A percentile compares a stretch with the other conserved stretches of the same genome.
Conservation (phyloP, 2,329 filamentous ascomycete genomes). For the Alternaria sp. region DNA sequence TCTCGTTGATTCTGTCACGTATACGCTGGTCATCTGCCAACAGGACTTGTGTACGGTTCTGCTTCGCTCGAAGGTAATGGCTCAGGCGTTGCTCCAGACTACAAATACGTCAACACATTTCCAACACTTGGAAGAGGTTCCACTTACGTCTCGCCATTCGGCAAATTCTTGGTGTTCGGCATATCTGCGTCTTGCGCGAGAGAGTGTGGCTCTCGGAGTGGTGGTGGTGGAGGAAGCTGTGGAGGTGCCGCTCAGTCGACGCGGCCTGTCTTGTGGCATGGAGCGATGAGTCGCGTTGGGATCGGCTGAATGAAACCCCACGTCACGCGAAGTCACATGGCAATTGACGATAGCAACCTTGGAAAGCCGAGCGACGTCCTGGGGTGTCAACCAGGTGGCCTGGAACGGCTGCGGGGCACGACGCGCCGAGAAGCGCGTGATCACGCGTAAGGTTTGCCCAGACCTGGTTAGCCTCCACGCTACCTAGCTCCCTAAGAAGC, state of each 20-base stretch:
- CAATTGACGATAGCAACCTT: not conserved
- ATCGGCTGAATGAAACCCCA: no score
- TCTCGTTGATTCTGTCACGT: not conserved
- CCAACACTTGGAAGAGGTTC: not conserved
- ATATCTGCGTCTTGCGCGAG: not conserved
- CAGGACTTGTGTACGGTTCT: not conserved
- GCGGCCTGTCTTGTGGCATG: not conserved
- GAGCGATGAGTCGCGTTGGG: not conserved
- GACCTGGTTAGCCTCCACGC: not conserved
- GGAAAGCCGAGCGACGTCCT: not conserved
- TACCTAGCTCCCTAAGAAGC: not conserved
- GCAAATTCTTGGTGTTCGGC: rapidly evolving
- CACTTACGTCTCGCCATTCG: not conserved
- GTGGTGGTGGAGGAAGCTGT: not conserved
- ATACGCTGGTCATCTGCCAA: not conserved
- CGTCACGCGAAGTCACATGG: not conserved
- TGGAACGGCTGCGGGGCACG: not conserved
- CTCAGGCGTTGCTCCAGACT: not conserved
- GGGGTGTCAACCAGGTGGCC: not conserved
- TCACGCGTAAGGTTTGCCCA: not conserved
- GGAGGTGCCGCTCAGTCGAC: not conserved
- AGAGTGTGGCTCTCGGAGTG: not conserved
- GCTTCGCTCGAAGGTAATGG: not conserved
- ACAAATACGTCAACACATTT: not conserved
- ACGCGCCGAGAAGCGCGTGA: not conserved